Evolutionary conservation across 1,139 yeast genomes (phyloP).

Genomic region (Arxiozyma slooffiae): DNA sequence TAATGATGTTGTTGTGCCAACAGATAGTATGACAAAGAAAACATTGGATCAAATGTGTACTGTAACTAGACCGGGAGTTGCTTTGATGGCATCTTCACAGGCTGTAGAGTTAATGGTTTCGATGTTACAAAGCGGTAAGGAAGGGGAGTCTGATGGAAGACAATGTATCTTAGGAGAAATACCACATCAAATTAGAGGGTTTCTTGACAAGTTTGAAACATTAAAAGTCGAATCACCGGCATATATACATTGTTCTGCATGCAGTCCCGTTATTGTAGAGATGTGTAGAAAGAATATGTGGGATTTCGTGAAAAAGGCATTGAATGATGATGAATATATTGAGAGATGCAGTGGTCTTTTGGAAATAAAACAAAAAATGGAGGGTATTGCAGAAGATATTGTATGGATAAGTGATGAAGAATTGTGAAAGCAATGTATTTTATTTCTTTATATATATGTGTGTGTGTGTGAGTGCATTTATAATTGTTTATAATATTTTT

Average conservation of each 20-base stretch:
- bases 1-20: slow-evolving; percentile 90
- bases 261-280: slow-evolving; percentile 51
- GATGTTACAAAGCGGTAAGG: slow-evolving; percentile 54
- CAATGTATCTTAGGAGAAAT: slow-evolving; percentile 51
- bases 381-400: slow-evolving; percentile 43
- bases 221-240: slow-evolving; percentile 60
- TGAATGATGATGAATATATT: slow-evolving; percentile 54
- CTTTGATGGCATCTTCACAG: slow-evolving; percentile 73
- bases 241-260: slow-evolving; percentile 75
- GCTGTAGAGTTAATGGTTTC: slow-evolving; percentile 81
- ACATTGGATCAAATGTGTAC: slow-evolving; percentile 97
- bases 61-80: slow-evolving; percentile 93
- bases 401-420: slow-evolving; percentile 35
- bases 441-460: not conserved
- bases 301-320: slow-evolving; percentile 66
- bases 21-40: slow-evolving; percentile 72
- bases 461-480: not conserved
- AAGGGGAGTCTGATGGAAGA: slow-evolving; percentile 32
- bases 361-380: slow-evolving; percentile 64
- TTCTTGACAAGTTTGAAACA: slow-evolving; percentile 54
- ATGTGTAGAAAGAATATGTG: slow-evolving; percentile 52
- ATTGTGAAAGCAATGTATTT: slow-evolving; percentile 23
- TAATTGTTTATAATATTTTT: not conserved
- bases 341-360: slow-evolving; percentile 73
- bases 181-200: slow-evolving; percentile 90